phyloP scores from a whole-genome alignment of 2,329 filamentous ascomycete species.

The Colletotrichum acutatum region DNA sequence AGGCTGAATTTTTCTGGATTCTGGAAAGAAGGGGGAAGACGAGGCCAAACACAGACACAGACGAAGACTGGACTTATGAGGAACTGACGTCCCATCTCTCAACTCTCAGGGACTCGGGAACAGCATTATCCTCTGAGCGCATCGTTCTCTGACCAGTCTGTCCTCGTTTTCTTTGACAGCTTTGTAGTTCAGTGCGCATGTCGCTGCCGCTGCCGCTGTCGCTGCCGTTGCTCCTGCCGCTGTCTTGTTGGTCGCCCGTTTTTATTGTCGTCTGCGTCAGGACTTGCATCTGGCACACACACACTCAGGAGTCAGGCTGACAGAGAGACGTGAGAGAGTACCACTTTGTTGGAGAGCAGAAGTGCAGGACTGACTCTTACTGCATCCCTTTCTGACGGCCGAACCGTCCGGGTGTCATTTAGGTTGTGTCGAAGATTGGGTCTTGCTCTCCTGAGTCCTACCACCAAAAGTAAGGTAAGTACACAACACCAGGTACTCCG shows the following conservation, averaged over 20 bases:
- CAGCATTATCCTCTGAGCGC: not conserved
- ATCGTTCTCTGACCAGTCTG: not conserved
- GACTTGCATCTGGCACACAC: not conserved
- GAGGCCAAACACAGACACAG: slow-evolving; percentile 10
- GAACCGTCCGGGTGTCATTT: slow-evolving; percentile 25
- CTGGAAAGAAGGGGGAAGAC: slow-evolving; percentile 1
- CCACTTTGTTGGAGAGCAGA: not conserved
- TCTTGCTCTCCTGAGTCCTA: slow-evolving; percentile 6
- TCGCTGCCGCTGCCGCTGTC: slow-evolving; percentile 12
- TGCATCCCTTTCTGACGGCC: not conserved
- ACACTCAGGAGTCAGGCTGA: not conserved
- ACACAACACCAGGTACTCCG: too few species aligned
- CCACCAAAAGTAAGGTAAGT: too few species aligned
- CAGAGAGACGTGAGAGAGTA: not conserved
- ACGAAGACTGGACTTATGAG: slow-evolving; percentile 5
- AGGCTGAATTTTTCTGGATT: not conserved
- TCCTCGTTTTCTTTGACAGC: not conserved
- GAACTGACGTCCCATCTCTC: slow-evolving; percentile 32
- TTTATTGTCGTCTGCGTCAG: not conserved
- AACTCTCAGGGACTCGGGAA: not conserved
- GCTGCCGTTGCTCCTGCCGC: not conserved
- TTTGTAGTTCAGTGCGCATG: slow-evolving; percentile 13
- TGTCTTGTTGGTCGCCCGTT: not conserved
- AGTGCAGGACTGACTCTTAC: slow-evolving; percentile 14
- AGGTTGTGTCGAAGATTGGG: slow-evolving; percentile 18